phyloP scores from a whole-genome alignment of 768 basidiomycete species.

The Dioszegia aurantiaca region DNA sequence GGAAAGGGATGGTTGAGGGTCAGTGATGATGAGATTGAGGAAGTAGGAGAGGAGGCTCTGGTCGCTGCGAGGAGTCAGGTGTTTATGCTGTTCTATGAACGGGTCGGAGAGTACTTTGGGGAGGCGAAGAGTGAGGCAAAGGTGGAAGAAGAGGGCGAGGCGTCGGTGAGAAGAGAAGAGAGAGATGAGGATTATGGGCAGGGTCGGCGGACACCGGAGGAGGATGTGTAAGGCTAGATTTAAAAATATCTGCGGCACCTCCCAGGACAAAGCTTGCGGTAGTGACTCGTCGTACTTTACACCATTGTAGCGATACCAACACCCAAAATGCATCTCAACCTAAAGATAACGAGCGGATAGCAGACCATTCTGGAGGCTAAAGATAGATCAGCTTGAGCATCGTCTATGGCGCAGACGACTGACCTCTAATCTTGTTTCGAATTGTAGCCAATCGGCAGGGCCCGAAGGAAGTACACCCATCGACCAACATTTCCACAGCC shows the following conservation, averaged over 20 bases:
- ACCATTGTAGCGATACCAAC: no score
- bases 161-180: not conserved
- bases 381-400: not conserved
- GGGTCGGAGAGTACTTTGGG: slow-evolving; percentile 53
- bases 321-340: slow-evolving; percentile 20
- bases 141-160: not conserved
- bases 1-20: slow-evolving; percentile 72
- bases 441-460: slow-evolving; percentile 91
- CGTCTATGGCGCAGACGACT: slow-evolving; percentile 40
- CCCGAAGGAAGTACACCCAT: slow-evolving; percentile 91
- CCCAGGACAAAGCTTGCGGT: no score
- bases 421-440: slow-evolving; percentile 74
- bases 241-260: no score
- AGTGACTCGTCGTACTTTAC: no score
- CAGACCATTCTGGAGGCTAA: slow-evolving; percentile 50
- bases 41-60: slow-evolving; percentile 59
- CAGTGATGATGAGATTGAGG: slow-evolving; percentile 69
- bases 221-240: slow-evolving; percentile 5
- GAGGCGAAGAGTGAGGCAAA: not conserved
- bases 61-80: slow-evolving; percentile 58
- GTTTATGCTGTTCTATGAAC: slow-evolving; percentile 96
- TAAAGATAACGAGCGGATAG: slow-evolving; percentile 33
- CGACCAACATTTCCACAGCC: slow-evolving; percentile 85
- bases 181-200: slow-evolving; percentile 1
- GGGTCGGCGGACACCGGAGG: slow-evolving; percentile 3